These are phyloP conservation scores for Pulveroboletus frians DNA, from an alignment of 768 basidiomycete genomes.

Conservation along the genomic window DNA sequence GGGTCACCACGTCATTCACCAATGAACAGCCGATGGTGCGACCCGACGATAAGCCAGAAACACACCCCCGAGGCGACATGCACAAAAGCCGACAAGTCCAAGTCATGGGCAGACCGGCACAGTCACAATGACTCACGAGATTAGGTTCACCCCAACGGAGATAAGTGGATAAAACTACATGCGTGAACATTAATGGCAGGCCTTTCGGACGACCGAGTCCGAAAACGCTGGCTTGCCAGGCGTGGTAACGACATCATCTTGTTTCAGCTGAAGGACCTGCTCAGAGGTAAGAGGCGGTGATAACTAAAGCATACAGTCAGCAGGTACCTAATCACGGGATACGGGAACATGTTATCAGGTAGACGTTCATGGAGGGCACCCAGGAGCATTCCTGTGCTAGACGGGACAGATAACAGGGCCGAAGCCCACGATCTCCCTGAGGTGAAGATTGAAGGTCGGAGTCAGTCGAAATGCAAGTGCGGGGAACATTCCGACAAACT, in stretches of 20 bases:
- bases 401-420: constrained; percentile 67
- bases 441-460: constrained; percentile 49
- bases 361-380: constrained; percentile 58
- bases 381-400: constrained; percentile 57
- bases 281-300: not conserved
- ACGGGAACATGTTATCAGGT: constrained; percentile 60
- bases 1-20: not conserved
- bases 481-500: constrained; percentile 32
- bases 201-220: constrained; percentile 35
- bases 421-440: constrained; percentile 61
- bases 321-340: constrained; percentile 58
- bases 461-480: constrained; percentile 34
- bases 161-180: constrained; percentile 55
- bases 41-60: not conserved
- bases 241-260: constrained; percentile 50
- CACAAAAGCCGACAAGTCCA: not conserved
- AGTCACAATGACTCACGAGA: not conserved
- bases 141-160: not conserved
- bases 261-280: constrained; percentile 60
- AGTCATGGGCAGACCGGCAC: not conserved
- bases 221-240: constrained; percentile 26
- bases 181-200: constrained; percentile 41
- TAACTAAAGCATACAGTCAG: not conserved
- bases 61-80: not conserved
- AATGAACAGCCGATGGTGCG: too few relatives aligned